phyloP scores from a whole-genome alignment of 108 stramenopile genomes.

The Skeletonema costatum region DNA sequence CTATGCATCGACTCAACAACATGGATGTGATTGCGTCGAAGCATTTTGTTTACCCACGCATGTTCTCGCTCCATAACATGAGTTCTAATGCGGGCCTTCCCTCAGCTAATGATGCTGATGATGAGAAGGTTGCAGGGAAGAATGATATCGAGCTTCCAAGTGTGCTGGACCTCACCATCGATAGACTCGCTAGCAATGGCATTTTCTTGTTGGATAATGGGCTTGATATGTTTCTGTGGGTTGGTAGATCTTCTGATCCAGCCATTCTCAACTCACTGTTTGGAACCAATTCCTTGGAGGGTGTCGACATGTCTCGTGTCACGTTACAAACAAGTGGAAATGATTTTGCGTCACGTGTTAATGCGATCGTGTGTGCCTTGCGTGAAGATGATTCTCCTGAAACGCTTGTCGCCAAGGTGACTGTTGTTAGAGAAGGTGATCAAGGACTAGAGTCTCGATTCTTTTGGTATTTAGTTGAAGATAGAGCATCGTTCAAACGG shows the following conservation, averaged over 20 bases:
- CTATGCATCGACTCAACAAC: constrained; percentile 69
- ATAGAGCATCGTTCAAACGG: constrained; percentile 93
- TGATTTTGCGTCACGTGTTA: constrained; percentile 76
- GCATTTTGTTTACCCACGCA: constrained; percentile 91
- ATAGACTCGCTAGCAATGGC: constrained; percentile 80
- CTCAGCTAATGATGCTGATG: constrained; percentile 36
- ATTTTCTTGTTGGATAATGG: constrained; percentile 94
- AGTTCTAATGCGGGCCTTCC: constrained; percentile 62
- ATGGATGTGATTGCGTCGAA: constrained; percentile 85
- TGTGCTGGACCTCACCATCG: constrained; percentile 80
- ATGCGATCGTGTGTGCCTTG: constrained; percentile 79
- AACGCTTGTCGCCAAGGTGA: constrained; percentile 66
- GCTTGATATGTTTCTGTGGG: constrained; percentile 94
- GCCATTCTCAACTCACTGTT: constrained; percentile 82
- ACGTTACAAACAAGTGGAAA: constrained; percentile 58
- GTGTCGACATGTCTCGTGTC: constrained; percentile 73
- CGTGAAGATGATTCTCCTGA: constrained; percentile 76
- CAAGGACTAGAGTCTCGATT: constrained; percentile 86
- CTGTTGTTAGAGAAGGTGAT: constrained; percentile 92
- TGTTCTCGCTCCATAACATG: constrained; percentile 97
- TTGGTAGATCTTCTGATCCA: constrained; percentile 88
- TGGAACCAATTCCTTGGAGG: constrained; percentile 84
- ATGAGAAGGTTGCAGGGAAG: constrained; percentile 62
- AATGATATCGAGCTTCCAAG: constrained; percentile 78
- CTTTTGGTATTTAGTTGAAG: constrained; percentile 96